Evolutionary conservation across 768 basidiomycete genomes (phyloP).

Genomic region (Pulveroboletus sp.): DNA sequence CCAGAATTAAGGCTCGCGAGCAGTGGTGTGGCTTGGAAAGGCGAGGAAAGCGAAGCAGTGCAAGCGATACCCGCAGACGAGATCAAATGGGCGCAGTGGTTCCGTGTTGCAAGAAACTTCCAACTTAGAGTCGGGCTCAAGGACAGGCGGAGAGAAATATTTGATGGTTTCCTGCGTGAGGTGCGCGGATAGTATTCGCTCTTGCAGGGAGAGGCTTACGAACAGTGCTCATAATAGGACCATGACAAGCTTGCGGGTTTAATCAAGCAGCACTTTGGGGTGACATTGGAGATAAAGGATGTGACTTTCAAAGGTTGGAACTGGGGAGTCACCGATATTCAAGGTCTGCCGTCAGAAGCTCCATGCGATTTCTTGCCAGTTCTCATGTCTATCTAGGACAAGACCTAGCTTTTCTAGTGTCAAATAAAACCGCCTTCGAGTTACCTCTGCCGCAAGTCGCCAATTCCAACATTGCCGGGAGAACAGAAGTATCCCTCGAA

Average conservation of each 20-base stretch:
- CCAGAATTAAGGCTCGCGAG: conserved; percentile 82
- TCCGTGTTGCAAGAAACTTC: conserved; percentile 87
- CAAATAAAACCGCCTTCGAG: conserved; percentile 85
- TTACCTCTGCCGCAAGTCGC: conserved; percentile 81
- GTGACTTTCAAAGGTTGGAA: conserved; percentile 95
- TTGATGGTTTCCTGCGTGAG: conserved; percentile 91
- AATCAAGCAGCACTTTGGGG: conserved; percentile 81
- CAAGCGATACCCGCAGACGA: conserved; percentile 61
- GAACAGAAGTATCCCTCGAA: conserved; percentile 98
- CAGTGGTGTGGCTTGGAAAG: conserved; percentile 95
- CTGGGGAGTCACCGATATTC: conserved; percentile 94
- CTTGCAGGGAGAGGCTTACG: neutral
- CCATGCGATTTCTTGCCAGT: neutral
- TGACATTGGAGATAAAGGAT: conserved; percentile 83
- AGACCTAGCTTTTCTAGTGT: conserved; percentile 87
- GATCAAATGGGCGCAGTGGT: conserved; percentile 88
- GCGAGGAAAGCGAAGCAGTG: conserved; percentile 58
- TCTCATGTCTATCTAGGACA: conserved; percentile 49
- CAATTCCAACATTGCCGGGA: conserved; percentile 96
- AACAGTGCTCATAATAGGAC: conserved; percentile 48
- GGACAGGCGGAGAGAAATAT: conserved; percentile 73
- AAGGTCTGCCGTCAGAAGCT: conserved; percentile 50
- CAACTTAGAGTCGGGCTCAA: conserved; percentile 83
- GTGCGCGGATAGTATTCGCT: conserved; percentile 35
- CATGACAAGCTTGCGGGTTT: conserved; percentile 78